Base-by-base conservation (phyloP, 345 rosid species). In the Populus tremula region DNA sequence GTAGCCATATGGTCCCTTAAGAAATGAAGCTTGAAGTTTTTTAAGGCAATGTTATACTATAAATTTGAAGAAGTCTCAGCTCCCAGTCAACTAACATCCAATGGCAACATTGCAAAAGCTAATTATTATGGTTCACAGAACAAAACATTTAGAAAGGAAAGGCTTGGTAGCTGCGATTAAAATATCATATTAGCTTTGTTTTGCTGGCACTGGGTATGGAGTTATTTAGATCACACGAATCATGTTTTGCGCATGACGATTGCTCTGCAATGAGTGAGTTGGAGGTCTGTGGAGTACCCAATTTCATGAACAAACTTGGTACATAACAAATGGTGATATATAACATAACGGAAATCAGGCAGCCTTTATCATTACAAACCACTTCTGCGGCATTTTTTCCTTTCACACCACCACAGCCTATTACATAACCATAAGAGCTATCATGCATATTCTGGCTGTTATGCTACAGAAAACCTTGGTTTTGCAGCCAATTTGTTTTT, bases 71-170 rank as follows among this genome's bases (percentile, higher is more conserved):
- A 69, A 69, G 35, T 31, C 9, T 8, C 45, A 41, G 8, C 64
- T 2, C 63, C 64, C 27, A 8, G 27, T 13, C 72, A 41, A 41
- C 20, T 17, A 3, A 41, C 49, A 69, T n/a, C 72, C 21, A 41
- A 41, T 27, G 71, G 72, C 31, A 38, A 69, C 71, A 69, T 41
- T 69, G 53, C 33, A 23, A n/a, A 69, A 59, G 72, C 10, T 29
- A 39, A 38, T 69, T 11, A 41, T 69, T 41, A 41, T 47, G 43
- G 27, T 41, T 20, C 43, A 41, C 16, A n/a, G 49, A 31, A 69
- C 54, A 45, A 45, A 69, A 39, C 35, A 41, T 69, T 20, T 21
- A 39, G 12, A 35, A 67, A 69, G 29, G 43, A 23, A 67, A 23
- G 49, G 10, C 71, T 17, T 3, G 23, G 64, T 59, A 21, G 39